phyloP scores from a whole-genome alignment of 2,329 filamentous ascomycete species.

The Xylaria sp. region DNA sequence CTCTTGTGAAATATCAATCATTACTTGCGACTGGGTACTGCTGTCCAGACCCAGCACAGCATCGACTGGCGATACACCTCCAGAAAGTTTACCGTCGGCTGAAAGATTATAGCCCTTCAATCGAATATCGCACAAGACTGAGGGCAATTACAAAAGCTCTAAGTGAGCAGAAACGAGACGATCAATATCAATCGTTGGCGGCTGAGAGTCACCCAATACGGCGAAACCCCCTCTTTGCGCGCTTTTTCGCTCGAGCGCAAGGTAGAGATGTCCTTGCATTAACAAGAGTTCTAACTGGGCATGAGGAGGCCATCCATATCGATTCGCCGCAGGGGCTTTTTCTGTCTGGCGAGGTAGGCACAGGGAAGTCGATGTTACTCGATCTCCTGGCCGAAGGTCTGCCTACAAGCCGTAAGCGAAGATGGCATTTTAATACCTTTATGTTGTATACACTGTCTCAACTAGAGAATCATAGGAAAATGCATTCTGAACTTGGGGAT shows the following conservation, averaged over 20 bases:
- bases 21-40: slow-evolving; percentile 74
- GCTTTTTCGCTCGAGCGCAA: slow-evolving; percentile 67
- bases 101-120: slow-evolving; percentile 80
- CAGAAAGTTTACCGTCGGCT: slow-evolving; percentile 79
- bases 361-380: slow-evolving; percentile 86
- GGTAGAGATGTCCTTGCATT: slow-evolving; percentile 70
- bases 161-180: slow-evolving; percentile 49
- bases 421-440: slow-evolving; percentile 88
- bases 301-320: slow-evolving; percentile 76
- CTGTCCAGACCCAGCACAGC: slow-evolving; percentile 75
- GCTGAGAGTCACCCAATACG: slow-evolving; percentile 65
- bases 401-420: slow-evolving; percentile 75
- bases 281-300: slow-evolving; percentile 73
- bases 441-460: slow-evolving; percentile 82
- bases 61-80: slow-evolving; percentile 78
- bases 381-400: slow-evolving; percentile 82
- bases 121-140: slow-evolving; percentile 74
- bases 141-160: slow-evolving; percentile 66
- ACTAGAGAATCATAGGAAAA: slow-evolving; percentile 71
- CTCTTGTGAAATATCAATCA: slow-evolving; percentile 79
- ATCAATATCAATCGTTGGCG: slow-evolving; percentile 56
- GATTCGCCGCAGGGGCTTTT: slow-evolving; percentile 79
- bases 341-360: slow-evolving; percentile 83
- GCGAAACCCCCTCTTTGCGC: slow-evolving; percentile 67
- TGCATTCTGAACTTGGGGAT: slow-evolving; percentile 40